These are phyloP conservation scores for Boletus subparvulus DNA, from an alignment of 768 basidiomycete species.

Conservation along the genomic window DNA sequence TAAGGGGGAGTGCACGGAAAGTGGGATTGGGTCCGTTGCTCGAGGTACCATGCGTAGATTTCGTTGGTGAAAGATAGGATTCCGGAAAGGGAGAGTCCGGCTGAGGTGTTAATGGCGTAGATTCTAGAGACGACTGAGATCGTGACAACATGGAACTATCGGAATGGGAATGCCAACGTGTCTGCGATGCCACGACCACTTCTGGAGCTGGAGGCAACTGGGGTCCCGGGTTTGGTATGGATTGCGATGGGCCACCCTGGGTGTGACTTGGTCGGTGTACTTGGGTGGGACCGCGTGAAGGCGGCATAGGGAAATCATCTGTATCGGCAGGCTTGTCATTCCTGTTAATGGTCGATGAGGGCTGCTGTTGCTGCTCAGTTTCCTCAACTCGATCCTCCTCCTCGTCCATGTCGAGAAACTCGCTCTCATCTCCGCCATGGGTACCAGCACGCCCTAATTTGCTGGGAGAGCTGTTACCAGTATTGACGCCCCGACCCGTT, in stretches of 20 bases:
- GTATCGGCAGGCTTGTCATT: conserved; percentile 38
- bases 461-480: conserved; percentile 8
- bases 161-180: conserved; percentile 24
- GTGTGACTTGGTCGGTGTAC: conserved; percentile 3
- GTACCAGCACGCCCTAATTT: conserved; percentile 11
- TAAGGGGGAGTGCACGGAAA: conserved; percentile 72
- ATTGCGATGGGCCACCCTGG: conserved; percentile 12
- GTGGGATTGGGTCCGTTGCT: conserved; percentile 36
- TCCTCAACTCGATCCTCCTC: conserved; percentile 32
- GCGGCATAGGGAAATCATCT: conserved; percentile 55
- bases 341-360: conserved; percentile 6
- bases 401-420: conserved; percentile 64
- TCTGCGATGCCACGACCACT: conserved; percentile 16
- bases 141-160: conserved; percentile 23
- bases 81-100: conserved; percentile 32
- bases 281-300: conserved; percentile 28
- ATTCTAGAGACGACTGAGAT: conserved; percentile 25
- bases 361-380: conserved; percentile 10
- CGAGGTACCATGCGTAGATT: conserved; percentile 18
- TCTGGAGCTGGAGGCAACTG: conserved; percentile 22
- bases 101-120: conserved; percentile 12
- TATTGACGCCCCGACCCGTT: background rate
- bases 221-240: conserved; percentile 10
- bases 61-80: conserved; percentile 31
- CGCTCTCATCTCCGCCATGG: conserved; percentile 37